Evolutionary conservation across 169 alveolate species (phyloP).

Genomic region (Cryptosporidium tyzzeri): DNA sequence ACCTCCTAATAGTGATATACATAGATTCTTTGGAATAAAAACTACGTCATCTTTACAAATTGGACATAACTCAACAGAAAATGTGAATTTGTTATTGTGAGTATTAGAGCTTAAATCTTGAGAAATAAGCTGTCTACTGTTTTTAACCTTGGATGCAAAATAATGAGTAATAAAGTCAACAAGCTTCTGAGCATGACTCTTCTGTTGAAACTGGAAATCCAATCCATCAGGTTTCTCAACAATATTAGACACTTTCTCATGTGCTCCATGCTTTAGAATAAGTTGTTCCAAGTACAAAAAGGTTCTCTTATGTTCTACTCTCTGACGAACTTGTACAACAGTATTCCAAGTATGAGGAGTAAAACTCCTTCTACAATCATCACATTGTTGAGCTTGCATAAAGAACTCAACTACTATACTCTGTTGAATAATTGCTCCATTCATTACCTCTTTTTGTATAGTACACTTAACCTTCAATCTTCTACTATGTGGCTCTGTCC

Average conservation of each 20-base stretch:
- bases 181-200: conserved; percentile 94
- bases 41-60: conserved; percentile 98
- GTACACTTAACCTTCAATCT: conserved; percentile 95
- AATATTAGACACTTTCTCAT: conserved; percentile 91
- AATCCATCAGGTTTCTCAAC: conserved; percentile 96
- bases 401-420: conserved; percentile 89
- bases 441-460: conserved; percentile 94
- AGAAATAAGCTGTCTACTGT: conserved; percentile 91
- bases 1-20: conserved; percentile 91
- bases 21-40: conserved; percentile 88
- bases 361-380: conserved; percentile 95
- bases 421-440: conserved; percentile 92
- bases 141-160: conserved; percentile 88
- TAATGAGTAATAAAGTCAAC: conserved; percentile 92
- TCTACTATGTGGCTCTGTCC: conserved; percentile 97
- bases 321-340: conserved; percentile 95
- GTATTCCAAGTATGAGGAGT: conserved; percentile 99
- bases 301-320: conserved; percentile 96
- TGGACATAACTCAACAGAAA: conserved; percentile 94
- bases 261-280: conserved; percentile 94
- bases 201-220: conserved; percentile 95
- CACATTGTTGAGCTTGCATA: conserved; percentile 94
- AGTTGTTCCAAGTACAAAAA: conserved; percentile 96
- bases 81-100: conserved; percentile 92
- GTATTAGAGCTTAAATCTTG: conserved; percentile 92